phyloP scores from a whole-genome alignment of 495 filamentous ascomycete species.

The Penicillium desertorum region DNA sequence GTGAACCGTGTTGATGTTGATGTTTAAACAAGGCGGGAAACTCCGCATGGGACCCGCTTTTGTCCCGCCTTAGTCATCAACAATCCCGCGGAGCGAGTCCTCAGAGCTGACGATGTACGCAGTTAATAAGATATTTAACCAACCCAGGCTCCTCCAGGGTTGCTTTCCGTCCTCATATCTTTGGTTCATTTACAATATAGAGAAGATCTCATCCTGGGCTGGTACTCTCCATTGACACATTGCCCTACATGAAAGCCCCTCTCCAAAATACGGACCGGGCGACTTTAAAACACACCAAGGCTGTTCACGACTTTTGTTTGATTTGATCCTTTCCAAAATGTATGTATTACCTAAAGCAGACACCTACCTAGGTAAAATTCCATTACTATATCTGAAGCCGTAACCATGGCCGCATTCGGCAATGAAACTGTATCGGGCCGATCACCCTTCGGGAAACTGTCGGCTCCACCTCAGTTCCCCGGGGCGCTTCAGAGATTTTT shows the following conservation, averaged over 20 bases:
- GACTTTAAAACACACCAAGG: background rate
- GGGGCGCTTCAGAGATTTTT: conserved; percentile 10
- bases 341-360: background rate
- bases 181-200: no score
- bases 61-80: conserved; percentile 2
- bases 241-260: background rate
- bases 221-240: background rate
- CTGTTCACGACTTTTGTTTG: background rate
- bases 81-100: background rate
- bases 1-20: background rate
- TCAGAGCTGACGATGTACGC: background rate
- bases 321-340: background rate
- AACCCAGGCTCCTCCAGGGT: background rate
- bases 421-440: conserved; percentile 1
- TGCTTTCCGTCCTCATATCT: background rate
- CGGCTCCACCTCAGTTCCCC: conserved; percentile 9
- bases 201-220: background rate
- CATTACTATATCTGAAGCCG: background rate
- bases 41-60: background rate
- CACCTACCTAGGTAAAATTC: background rate
- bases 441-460: conserved; percentile 2
- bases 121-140: background rate
- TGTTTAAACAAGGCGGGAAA: conserved; percentile 2
- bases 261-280: background rate
- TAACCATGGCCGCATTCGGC: background rate